These are phyloP conservation scores for Marasmius fiardii DNA, from an alignment of 1,284 basidiomycete species.

Conservation along the genomic window DNA sequence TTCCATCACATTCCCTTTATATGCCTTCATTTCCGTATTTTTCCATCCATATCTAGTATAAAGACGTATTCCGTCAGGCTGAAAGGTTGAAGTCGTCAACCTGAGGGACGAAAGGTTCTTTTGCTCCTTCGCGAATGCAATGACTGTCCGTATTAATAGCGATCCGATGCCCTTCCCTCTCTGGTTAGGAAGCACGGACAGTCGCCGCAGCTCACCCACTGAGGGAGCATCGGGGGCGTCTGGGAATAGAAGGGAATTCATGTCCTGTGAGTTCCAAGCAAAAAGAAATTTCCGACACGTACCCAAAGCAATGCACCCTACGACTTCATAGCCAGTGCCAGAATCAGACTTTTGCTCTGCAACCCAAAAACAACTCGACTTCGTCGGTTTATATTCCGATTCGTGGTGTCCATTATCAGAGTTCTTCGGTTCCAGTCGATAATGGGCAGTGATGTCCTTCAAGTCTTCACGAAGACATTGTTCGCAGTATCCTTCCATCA, in stretches of 20 bases:
- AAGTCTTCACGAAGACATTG: neutral
- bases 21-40: neutral
- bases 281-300: neutral
- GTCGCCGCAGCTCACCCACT: neutral
- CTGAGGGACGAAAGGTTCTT: neutral
- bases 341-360: neutral
- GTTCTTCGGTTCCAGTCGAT: neutral
- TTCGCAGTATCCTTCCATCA: neutral
- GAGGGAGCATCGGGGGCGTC: neutral
- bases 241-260: neutral
- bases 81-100: neutral
- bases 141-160: neutral
- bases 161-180: neutral
- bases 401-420: neutral
- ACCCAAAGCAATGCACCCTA: neutral
- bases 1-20: neutral
- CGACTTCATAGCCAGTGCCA: neutral
- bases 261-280: neutral
- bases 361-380: neutral
- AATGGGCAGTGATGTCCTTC: neutral
- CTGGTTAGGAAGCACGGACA: neutral
- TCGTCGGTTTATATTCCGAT: neutral
- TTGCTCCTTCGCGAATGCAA: neutral
- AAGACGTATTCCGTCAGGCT: neutral
- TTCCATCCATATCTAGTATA: neutral